A percentile compares a stretch with the other conserved stretches of the same genome.
These are phyloP conservation scores for Blastobotrys chiropterorum DNA, from an alignment of 805 yeast genomes.

Conservation along the genomic window DNA sequence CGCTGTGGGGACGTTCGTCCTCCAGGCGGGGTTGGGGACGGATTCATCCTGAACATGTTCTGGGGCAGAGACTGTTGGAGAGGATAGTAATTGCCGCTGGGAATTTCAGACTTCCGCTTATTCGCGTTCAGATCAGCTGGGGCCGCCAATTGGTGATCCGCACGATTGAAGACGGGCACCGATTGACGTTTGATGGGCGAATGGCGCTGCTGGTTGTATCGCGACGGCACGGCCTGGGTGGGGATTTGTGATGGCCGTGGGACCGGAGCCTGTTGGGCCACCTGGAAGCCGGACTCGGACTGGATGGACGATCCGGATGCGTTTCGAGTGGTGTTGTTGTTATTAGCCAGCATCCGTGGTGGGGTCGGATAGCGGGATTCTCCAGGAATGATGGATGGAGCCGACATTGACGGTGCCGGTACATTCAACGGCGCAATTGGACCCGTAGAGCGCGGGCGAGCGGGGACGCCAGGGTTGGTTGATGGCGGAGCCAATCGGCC, in stretches of 20 bases:
- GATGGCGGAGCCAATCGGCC: no score
- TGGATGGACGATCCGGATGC: not conserved
- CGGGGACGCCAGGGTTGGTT: no score
- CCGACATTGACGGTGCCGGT: not conserved
- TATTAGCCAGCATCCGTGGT: not conserved
- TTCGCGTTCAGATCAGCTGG: not conserved
- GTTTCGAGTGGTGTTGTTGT: not conserved
- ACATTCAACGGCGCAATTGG: not conserved
- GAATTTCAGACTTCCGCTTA: not conserved
- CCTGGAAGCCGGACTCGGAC: conserved; percentile 3
- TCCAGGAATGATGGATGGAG: not conserved
- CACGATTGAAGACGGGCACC: conserved; percentile 6
- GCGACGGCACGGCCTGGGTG: not conserved
- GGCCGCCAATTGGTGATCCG: conserved; percentile 1
- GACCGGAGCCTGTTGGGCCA: not conserved
- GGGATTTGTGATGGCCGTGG: not conserved
- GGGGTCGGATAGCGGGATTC: conserved; percentile 2
- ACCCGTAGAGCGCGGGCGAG: not conserved
- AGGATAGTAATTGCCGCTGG: not conserved
- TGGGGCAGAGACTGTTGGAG: not conserved
- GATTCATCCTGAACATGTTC: not conserved
- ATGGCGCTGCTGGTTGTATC: conserved; percentile 3
- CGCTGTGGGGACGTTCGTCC: not conserved
- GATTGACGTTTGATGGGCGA: conserved; percentile 6
- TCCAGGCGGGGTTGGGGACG: not conserved